Evolutionary conservation across 768 basidiomycete genomes (phyloP), one percentile per base, ranked within the genome.

Genomic region (Rhodotorula paludigena): DNA sequence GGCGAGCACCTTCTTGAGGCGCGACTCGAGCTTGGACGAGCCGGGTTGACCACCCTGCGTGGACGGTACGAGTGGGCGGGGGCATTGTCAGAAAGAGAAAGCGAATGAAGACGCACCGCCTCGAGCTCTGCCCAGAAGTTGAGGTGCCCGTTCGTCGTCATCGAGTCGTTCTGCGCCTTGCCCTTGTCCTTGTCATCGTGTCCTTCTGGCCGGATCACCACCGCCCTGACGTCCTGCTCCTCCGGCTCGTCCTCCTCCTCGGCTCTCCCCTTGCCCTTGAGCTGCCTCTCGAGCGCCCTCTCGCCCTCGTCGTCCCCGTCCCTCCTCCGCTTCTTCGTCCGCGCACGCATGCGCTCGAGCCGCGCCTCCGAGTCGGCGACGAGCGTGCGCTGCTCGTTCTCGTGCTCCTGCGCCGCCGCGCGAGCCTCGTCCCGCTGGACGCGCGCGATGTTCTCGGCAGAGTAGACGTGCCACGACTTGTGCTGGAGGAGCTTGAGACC

Each of bases 91-190:
- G 36, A 20, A 23, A 30, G 45, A 1, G 28, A 51, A 30, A 30
- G 8, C 2, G 33, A 32, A n/a, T 16, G 18, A 6, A n/a, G 55
- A n/a, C 56, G 47, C 32, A 64, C 55, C 21, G 51, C 60, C 54
- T 72, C 71, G 16, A 68, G 56, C 41, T 72, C 66, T 2, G 63
- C 58, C 71, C 71, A 72, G 33, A 72, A 72, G 59, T 72, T 72
- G 28, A 72, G 30, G 28, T 68, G 71, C 28, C 63, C 60, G 41
- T 59, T 56, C 39, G 57, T 45, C 55, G 49, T 62, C 30, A 48
- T 58, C 12, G 53, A 32, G 20, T n/a, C 57, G 35, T 57, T 56
- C 51, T 58, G 38, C 48, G 55, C 45, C 28, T 56, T 55, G 36
- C 39, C 61, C 35, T 35, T 58, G 7, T 14, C 52, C 45, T 54